phyloP scores from a whole-genome alignment of 2,329 filamentous ascomycete genomes.

The Huntiella bhutanensis region DNA sequence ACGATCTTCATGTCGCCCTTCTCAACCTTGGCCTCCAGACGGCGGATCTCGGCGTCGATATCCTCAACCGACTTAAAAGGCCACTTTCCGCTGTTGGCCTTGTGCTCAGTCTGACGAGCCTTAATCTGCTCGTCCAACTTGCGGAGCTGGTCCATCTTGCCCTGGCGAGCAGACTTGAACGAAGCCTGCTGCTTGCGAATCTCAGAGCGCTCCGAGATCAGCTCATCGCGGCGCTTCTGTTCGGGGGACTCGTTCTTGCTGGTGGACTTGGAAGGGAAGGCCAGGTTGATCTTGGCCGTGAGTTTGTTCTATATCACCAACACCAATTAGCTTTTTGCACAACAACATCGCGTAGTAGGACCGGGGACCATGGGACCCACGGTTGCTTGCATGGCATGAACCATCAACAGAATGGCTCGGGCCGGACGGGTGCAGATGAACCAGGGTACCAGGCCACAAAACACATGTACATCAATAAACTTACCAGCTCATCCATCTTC shows the following conservation, averaged over 20 bases:
- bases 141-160: conserved; percentile 79
- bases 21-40: conserved; percentile 71
- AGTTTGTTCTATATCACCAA: conserved; percentile 49
- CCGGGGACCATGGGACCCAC: neutral
- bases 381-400: too few species aligned
- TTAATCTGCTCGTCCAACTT: conserved; percentile 77
- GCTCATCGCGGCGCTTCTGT: conserved; percentile 68
- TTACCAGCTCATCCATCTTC: conserved; percentile 41
- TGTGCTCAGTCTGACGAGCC: conserved; percentile 69
- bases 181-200: conserved; percentile 77
- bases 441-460: neutral
- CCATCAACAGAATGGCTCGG: too few species aligned
- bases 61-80: conserved; percentile 78
- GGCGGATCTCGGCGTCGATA: conserved; percentile 62
- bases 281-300: conserved; percentile 74
- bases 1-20: conserved; percentile 84
- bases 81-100: conserved; percentile 61
- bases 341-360: neutral
- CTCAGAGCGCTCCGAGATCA: conserved; percentile 61
- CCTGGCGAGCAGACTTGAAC: conserved; percentile 63
- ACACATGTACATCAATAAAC: conserved; percentile 12
- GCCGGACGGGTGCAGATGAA: too few species aligned
- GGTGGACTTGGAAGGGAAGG: conserved; percentile 52
- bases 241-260: conserved; percentile 57
- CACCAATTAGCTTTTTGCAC: neutral